phyloP scores from a whole-genome alignment of 306 rosid genomes.

The Sindora glabra region DNA sequence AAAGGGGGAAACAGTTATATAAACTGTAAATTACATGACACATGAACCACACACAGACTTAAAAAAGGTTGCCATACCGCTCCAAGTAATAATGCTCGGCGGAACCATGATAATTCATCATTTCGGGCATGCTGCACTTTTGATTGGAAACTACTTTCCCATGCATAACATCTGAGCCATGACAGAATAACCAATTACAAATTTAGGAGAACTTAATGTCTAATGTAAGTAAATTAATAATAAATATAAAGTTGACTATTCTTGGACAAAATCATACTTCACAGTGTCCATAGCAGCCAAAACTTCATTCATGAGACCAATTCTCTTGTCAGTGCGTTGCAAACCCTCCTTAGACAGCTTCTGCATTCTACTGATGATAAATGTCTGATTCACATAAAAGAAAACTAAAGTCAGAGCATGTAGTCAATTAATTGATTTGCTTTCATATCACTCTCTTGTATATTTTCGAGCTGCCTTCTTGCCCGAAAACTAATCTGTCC shows the following conservation, averaged over 20 bases:
- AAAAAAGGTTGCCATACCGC: slow-evolving; percentile 60
- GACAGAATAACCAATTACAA: slow-evolving; percentile 21
- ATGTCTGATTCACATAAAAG: slow-evolving; percentile 52
- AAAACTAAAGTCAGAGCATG: slow-evolving; percentile 3
- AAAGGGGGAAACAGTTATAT: not conserved
- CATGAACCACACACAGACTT: not conserved
- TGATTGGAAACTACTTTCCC: slow-evolving; percentile 96
- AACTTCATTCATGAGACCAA: slow-evolving; percentile 95
- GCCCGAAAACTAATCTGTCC: too few relatives aligned
- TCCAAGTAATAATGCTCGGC: slow-evolving; percentile 65
- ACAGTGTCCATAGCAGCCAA: slow-evolving; percentile 97
- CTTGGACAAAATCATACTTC: slow-evolving; percentile 50
- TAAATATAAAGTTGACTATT: not conserved
- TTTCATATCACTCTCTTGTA: too few relatives aligned
- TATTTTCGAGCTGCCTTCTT: too few relatives aligned
- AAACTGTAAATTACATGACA: slow-evolving; percentile 1
- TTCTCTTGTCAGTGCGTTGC: slow-evolving; percentile 93
- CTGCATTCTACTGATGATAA: slow-evolving; percentile 78
- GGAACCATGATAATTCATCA: slow-evolving; percentile 86
- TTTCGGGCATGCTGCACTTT: slow-evolving; percentile 55
- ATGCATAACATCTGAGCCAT: slow-evolving; percentile 82
- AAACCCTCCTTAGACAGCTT: slow-evolving; percentile 77
- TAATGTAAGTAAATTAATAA: not conserved
- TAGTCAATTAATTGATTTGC: slow-evolving; percentile 5
- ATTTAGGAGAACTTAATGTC: slow-evolving; percentile 8